Evolutionary conservation across 352 stramenopile genomes (phyloP), one percentile per base, ranked within the genome.

Genomic region (Labyrinthula sp.): DNA sequence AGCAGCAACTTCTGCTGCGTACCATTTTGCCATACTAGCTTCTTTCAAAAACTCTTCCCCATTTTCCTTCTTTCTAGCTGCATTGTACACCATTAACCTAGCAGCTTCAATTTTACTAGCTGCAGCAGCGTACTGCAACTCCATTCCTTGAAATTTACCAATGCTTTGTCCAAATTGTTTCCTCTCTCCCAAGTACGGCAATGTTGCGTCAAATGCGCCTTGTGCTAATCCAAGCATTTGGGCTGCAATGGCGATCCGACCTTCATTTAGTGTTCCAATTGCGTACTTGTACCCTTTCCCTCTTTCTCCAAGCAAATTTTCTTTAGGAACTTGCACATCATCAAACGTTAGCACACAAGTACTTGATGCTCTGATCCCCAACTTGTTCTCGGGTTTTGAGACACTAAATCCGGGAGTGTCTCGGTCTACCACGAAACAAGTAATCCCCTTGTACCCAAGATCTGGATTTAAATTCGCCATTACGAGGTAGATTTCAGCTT

Each of bases 221-320:
- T 94, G 84, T 0, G 83, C 83, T 18, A 95, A 74, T 23, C 87
- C 85, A 43, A 95, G 64, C 73, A 94, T 92, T 57, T 97, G 87
- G 31, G 82, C 84, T 0, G 78, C 85, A 62, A 97, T 97, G 26
- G 85, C 88, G 41, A 97, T 95, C 33, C 73, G 71, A 24, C 87
- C 87, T 68, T 94, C 89, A 48, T 97, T 95, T 39, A 97, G 57
- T 48, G 91, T 95, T 39, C 82, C 79, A 39, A 97, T 97, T 7
- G 83, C 88, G 57, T 94, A 94, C 61, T 93, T 92, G 68, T 95
- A 91, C 12, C 77, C 77, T 47, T 87, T 80, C 39, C 78, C 77
- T 22, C 82, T 63, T 41, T 94, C 74, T 20, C 87, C 87, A 24
- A 97, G 59, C 14, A 95, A 69, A 61, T 93, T 78, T 37, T 74